Evolutionary conservation across 495 filamentous ascomycete species (phyloP).

Genomic region (Talaromyces ruber): DNA sequence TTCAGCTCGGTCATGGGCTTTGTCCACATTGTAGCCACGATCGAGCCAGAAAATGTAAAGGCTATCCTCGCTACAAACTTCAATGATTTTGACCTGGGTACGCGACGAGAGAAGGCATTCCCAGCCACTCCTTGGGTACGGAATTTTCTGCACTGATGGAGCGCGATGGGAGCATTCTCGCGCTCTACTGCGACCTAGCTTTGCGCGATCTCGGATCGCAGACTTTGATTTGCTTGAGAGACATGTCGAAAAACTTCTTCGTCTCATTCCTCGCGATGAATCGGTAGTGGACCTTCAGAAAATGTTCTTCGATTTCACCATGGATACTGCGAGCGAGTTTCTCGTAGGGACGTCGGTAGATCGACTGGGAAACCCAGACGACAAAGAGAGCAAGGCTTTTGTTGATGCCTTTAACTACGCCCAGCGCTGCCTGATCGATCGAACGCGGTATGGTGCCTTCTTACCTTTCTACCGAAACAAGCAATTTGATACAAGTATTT

Average conservation of each 20-base stretch:
- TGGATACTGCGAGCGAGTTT: conserved; percentile 67
- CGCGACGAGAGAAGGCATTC: conserved; percentile 35
- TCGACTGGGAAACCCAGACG: too few relatives aligned
- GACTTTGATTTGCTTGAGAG: conserved; percentile 51
- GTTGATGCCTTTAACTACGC: too few relatives aligned
- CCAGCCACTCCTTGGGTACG: conserved; percentile 53
- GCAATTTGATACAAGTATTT: too few relatives aligned
- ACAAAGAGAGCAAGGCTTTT: too few relatives aligned
- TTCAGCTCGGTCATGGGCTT: too few relatives aligned
- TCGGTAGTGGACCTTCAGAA: conserved; percentile 52
- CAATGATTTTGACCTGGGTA: conserved; percentile 51
- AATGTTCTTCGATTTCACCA: conserved; percentile 53
- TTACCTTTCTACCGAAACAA: too few relatives aligned
- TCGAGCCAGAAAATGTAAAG: conserved; percentile 48
- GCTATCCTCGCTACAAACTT: conserved; percentile 50
- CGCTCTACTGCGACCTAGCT: conserved; percentile 54
- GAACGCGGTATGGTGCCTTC: too few relatives aligned
- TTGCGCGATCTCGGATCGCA: conserved; percentile 48
- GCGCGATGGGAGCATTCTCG: conserved; percentile 55
- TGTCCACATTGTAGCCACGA: too few relatives aligned
- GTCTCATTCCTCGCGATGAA: conserved; percentile 36
- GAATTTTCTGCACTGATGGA: conserved; percentile 65
- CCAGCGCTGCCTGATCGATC: too few relatives aligned
- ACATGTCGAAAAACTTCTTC: conserved; percentile 45
- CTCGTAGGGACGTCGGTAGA: conserved; percentile 52